phyloP scores from a whole-genome alignment of 116 monocot species.

The Phalaenopsis hybrid region DNA sequence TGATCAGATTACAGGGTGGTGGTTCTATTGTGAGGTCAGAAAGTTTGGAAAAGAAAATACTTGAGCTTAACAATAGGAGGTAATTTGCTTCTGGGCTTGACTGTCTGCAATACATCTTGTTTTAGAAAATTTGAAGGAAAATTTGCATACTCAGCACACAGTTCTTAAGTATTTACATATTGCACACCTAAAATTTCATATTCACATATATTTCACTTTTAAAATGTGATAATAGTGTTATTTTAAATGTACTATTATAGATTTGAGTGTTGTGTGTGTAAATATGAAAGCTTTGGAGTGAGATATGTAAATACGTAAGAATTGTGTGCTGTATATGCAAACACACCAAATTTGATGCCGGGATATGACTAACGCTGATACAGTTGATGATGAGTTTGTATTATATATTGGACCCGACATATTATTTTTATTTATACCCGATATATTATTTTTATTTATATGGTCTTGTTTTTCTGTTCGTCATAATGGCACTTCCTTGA shows the following conservation, averaged over 20 bases:
- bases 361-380: neutral
- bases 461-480: neutral
- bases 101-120: neutral
- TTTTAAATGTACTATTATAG: too few relatives aligned
- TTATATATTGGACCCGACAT: neutral
- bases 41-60: conserved; percentile 58
- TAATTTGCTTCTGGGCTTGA: conserved; percentile 9
- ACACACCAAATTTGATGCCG: too few relatives aligned
- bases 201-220: too few relatives aligned
- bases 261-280: too few relatives aligned
- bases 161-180: too few relatives aligned
- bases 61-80: conserved; percentile 67
- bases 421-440: too few relatives aligned
- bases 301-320: too few relatives aligned
- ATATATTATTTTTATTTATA: neutral
- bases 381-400: neutral
- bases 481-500: neutral
- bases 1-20: conserved; percentile 59
- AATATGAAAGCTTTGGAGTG: too few relatives aligned
- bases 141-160: too few relatives aligned
- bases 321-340: too few relatives aligned
- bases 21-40: conserved; percentile 77
- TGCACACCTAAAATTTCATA: too few relatives aligned
- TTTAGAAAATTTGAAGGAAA: neutral
- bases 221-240: too few relatives aligned